A percentile compares a stretch with the other conserved stretches of the same genome.
Conservation (phyloP, 257 asterid genomes). For the Ehretia macrophylla region DNA sequence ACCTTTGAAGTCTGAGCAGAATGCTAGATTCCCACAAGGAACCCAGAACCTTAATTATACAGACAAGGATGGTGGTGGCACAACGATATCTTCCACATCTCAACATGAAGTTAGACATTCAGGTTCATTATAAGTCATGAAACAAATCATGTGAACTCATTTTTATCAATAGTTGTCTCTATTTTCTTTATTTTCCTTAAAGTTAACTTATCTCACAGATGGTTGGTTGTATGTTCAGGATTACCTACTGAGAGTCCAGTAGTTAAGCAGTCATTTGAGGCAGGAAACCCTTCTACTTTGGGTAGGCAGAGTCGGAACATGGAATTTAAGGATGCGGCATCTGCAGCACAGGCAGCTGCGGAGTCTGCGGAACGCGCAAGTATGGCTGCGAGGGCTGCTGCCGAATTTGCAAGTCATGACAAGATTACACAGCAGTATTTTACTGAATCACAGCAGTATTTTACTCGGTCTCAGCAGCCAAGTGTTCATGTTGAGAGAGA, state of each 20-base stretch:
- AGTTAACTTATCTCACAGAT: too few relatives aligned
- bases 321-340: slow-evolving; percentile 87
- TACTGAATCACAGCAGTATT: slow-evolving; percentile 30
- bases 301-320: slow-evolving; percentile 50
- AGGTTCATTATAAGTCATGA: slow-evolving; percentile 29
- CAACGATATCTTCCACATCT: slow-evolving; percentile 16
- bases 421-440: slow-evolving; percentile 35
- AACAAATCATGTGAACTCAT: not conserved
- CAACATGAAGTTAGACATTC: slow-evolving; percentile 41
- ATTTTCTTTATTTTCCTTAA: too few relatives aligned
- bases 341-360: slow-evolving; percentile 94
- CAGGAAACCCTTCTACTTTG: slow-evolving; percentile 23
- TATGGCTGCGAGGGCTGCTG: slow-evolving; percentile 91
- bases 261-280: slow-evolving; percentile 23
- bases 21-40: slow-evolving; percentile 30
- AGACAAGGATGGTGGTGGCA: slow-evolving; percentile 26
- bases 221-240: slow-evolving; percentile 14
- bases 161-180: too few relatives aligned
- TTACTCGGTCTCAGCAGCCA: too few relatives aligned
- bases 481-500: slow-evolving; percentile 23
- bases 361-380: slow-evolving; percentile 91
- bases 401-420: slow-evolving; percentile 57
- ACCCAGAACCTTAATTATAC: slow-evolving; percentile 29
- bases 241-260: slow-evolving; percentile 22
- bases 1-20: slow-evolving; percentile 33